A percentile compares a stretch with the other conserved stretches of the same genome.
These are phyloP conservation scores for Gnomoniopsis smithogilvyi DNA, from an alignment of 2,329 filamentous ascomycete genomes.

Conservation along the genomic window DNA sequence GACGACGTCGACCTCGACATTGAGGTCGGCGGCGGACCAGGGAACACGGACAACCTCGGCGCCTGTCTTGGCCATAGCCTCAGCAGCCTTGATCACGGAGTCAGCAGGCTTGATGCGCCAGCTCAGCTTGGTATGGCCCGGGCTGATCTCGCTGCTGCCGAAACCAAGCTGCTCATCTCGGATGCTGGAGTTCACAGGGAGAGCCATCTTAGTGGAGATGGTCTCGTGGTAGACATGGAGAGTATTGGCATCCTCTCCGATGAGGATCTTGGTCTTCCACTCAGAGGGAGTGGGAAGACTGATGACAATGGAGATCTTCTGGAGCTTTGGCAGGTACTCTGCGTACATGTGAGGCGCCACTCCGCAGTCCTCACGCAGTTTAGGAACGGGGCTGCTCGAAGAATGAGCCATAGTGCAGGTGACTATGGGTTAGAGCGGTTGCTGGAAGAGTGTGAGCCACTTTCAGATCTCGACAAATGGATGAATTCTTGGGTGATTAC, in stretches of 20 bases:
- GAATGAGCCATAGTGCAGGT: not conserved
- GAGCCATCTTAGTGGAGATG: slow-evolving; percentile 29
- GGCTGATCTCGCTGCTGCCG: slow-evolving; percentile 29
- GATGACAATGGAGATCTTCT: slow-evolving; percentile 58
- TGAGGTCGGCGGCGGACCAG: slow-evolving; percentile 14
- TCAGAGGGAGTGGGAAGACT: slow-evolving; percentile 43
- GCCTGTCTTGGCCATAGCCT: slow-evolving; percentile 34
- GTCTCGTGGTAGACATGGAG: slow-evolving; percentile 48
- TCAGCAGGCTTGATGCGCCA: slow-evolving; percentile 16
- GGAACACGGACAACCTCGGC: slow-evolving; percentile 22
- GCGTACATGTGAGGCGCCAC: slow-evolving; percentile 47
- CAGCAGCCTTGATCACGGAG: slow-evolving; percentile 9
- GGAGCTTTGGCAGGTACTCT: slow-evolving; percentile 62
- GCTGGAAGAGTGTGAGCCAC: too few species aligned
- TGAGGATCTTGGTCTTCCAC: slow-evolving; percentile 37
- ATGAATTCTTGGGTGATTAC: too few species aligned
- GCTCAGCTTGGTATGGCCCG: slow-evolving; percentile 26
- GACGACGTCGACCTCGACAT: not conserved
- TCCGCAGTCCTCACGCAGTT: slow-evolving; percentile 21
- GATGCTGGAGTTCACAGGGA: slow-evolving; percentile 40
- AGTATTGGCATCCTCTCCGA: slow-evolving; percentile 42
- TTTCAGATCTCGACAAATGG: too few species aligned
- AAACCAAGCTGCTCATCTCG: slow-evolving; percentile 21
- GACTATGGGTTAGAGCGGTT: too few species aligned
- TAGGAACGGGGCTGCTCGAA: too few species aligned